Conservation (phyloP, 257 asterid genomes). For the Solanum paucissectum region DNA sequence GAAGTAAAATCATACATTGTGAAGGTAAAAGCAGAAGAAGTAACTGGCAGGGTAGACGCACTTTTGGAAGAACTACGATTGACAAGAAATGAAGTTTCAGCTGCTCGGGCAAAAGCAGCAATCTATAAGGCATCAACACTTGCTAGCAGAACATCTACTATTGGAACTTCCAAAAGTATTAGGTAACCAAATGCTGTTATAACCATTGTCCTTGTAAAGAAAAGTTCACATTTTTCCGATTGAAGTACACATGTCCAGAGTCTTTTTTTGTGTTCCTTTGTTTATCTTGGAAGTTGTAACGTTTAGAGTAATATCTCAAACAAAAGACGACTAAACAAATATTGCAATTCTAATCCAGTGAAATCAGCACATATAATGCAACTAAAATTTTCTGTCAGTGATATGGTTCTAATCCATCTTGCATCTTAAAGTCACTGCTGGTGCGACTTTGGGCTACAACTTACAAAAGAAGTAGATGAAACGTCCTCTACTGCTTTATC, state of each 20-base stretch:
- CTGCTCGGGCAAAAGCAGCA: constrained; percentile 77
- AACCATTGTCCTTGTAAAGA: background rate
- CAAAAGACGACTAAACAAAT: background rate
- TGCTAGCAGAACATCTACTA: constrained; percentile 32
- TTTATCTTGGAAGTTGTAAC: background rate
- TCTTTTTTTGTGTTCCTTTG: background rate
- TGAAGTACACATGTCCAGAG: background rate
- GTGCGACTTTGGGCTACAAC: background rate
- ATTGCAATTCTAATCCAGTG: background rate
- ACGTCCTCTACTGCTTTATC: background rate
- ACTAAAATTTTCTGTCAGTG: background rate
- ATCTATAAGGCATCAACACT: constrained; percentile 63
- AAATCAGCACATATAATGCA: background rate
- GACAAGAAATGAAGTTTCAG: constrained; percentile 59
- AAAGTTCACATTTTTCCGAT: background rate
- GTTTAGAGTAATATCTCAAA: background rate
- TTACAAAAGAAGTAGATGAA: background rate
- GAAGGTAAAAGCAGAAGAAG: constrained; percentile 91
- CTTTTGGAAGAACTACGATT: constrained; percentile 72
- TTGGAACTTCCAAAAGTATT: constrained; percentile 48
- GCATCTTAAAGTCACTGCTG: background rate
- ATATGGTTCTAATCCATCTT: background rate
- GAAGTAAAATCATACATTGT: background rate
- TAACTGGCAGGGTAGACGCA: constrained; percentile 50
- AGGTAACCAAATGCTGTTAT: constrained; percentile 24